Conservation (phyloP, 2,329 filamentous ascomycete genomes). For the Venturia oleaginea region DNA sequence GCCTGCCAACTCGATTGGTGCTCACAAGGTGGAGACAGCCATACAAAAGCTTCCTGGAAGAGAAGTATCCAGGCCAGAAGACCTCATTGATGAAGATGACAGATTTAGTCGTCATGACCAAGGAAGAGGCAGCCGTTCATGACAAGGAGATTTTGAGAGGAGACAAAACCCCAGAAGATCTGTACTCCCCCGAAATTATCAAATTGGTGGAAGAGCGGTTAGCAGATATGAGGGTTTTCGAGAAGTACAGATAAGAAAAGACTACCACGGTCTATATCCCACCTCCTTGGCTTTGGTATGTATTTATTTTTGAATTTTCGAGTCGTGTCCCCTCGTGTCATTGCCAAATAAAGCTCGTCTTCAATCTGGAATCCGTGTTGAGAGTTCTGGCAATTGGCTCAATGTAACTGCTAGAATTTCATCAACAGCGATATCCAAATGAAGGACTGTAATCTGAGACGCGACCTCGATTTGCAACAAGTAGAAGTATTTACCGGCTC, state of each 20-base stretch:
- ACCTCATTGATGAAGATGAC: slow-evolving; percentile 57
- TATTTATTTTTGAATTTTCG: no score
- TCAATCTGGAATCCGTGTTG: no score
- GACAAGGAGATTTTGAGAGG: slow-evolving; percentile 70
- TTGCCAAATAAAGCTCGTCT: no score
- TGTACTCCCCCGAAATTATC: slow-evolving; percentile 64
- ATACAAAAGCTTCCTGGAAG: slow-evolving; percentile 51
- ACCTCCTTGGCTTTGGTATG: no score
- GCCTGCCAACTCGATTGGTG: slow-evolving; percentile 67
- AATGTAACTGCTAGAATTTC: no score
- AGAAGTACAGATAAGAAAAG: slow-evolving; percentile 34
- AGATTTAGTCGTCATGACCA: slow-evolving; percentile 84
- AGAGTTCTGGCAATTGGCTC: no score
- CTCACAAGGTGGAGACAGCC: slow-evolving; percentile 75
- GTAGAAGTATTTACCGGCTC: no score
- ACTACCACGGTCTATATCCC: no score
- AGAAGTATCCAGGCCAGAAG: slow-evolving; percentile 65
- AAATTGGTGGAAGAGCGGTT: slow-evolving; percentile 57
- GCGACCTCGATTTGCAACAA: no score
- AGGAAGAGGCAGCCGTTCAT: slow-evolving; percentile 74
- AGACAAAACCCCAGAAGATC: slow-evolving; percentile 54
- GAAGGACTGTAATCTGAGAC: no score
- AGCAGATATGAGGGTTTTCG: slow-evolving; percentile 54
- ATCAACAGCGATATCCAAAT: no score
- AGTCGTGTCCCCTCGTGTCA: no score